Conservation (phyloP, 2,329 filamentous ascomycete genomes). For the Diplocarpon mali region DNA sequence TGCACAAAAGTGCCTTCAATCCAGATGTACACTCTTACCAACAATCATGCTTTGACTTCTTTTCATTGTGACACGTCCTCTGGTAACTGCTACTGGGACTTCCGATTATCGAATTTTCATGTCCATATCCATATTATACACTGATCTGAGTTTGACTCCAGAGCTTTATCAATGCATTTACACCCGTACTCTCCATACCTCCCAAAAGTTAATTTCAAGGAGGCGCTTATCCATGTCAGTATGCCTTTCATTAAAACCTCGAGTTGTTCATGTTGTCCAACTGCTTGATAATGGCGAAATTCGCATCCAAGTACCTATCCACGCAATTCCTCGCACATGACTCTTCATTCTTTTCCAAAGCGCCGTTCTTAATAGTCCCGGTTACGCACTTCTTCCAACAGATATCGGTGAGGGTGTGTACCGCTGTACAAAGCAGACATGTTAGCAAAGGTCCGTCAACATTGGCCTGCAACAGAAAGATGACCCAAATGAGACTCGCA, state of each 20-base stretch:
- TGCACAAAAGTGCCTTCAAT: conserved; percentile 20
- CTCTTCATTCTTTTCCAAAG: conserved; percentile 70
- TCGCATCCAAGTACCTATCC: conserved; percentile 84
- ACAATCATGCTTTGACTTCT: background rate
- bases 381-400: conserved; percentile 96
- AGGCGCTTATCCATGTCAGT: too few relatives aligned
- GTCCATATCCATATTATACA: background rate
- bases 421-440: conserved; percentile 32
- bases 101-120: too few relatives aligned
- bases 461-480: background rate
- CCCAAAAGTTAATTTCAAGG: too few relatives aligned
- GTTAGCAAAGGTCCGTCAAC: background rate
- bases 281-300: conserved; percentile 74
- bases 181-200: background rate
- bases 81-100: too few relatives aligned
- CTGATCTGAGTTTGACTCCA: background rate
- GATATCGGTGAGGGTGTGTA: conserved; percentile 58
- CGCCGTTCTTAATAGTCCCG: conserved; percentile 55
- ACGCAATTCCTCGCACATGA: conserved; percentile 85
- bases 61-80: background rate
- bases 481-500: background rate
- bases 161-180: conserved; percentile 7
- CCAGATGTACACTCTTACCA: background rate
- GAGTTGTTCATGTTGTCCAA: conserved; percentile 51
- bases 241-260: background rate